Conservation (phyloP, 306 rosid genomes). For the Lathyrus tuberosus region DNA sequence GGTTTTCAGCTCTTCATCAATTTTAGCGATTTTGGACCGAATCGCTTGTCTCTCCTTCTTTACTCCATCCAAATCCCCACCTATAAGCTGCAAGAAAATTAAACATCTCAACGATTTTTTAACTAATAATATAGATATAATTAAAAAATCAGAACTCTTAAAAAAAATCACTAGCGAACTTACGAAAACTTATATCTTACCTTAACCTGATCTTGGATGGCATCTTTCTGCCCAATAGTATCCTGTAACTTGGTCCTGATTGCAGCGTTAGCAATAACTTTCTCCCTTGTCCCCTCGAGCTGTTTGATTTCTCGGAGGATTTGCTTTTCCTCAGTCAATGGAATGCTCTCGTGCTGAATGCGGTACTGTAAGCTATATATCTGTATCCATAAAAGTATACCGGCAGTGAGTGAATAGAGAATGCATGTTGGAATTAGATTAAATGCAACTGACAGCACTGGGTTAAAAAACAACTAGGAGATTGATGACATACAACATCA, state of each 20-base stretch:
- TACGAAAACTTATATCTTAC: conserved; percentile 52
- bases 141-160: conserved; percentile 12
- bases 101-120: conserved; percentile 19
- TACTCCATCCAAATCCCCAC: conserved; percentile 89
- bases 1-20: conserved; percentile 63
- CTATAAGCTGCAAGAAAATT: conserved; percentile 63
- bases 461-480: conserved; percentile 29
- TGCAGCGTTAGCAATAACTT: conserved; percentile 84
- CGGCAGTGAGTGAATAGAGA: conserved; percentile 21
- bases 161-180: conserved; percentile 21
- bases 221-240: conserved; percentile 73
- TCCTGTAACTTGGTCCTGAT: conserved; percentile 86
- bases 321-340: conserved; percentile 87
- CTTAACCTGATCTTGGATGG: conserved; percentile 85
- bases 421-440: conserved; percentile 5
- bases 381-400: conserved; percentile 55
- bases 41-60: conserved; percentile 80
- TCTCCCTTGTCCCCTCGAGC: conserved; percentile 90
- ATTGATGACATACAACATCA: conserved; percentile 51
- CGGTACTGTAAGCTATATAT: conserved; percentile 75
- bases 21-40: conserved; percentile 80
- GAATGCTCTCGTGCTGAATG: conserved; percentile 97
- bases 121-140: not conserved
- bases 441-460: conserved; percentile 25
- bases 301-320: conserved; percentile 87